Percentiles rank a stretch among this genome's conserved stretches.
Evolutionary conservation across 148 eudicot species (phyloP).

Genomic region (Camellia sinensis): DNA sequence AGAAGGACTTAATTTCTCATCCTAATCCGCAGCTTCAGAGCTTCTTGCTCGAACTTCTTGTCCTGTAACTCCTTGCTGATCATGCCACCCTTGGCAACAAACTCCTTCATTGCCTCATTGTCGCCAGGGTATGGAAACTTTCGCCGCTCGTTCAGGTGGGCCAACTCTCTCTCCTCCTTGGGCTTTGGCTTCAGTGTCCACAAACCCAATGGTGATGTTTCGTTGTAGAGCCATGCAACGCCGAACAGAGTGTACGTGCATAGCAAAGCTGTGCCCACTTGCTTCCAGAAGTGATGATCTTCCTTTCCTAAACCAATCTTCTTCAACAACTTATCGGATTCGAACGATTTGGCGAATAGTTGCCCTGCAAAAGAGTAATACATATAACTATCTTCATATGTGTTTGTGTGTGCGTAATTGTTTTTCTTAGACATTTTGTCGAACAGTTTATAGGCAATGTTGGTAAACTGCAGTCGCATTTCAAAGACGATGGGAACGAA

Average conservation of each 20-base stretch:
- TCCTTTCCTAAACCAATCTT: conserved; percentile 79
- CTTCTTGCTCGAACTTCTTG: conserved; percentile 87
- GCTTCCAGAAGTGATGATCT: conserved; percentile 82
- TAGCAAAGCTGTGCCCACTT: conserved; percentile 69
- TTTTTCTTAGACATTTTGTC: conserved; percentile 32
- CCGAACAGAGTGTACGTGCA: conserved; percentile 79
- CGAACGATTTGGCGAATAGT: conserved; percentile 34
- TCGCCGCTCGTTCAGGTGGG: conserved; percentile 75
- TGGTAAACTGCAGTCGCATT: not conserved
- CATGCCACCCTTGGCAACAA: conserved; percentile 85
- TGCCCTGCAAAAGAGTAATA: conserved; percentile 23
- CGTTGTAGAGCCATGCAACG: conserved; percentile 75
- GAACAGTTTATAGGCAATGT: conserved; percentile 39
- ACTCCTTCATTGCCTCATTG: conserved; percentile 87
- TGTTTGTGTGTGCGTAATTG: not conserved
- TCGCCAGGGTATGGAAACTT: conserved; percentile 92
- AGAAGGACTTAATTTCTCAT: conserved; percentile 86
- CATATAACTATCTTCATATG: too few relatives aligned
- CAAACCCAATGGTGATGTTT: conserved; percentile 92
- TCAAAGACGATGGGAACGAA: not conserved
- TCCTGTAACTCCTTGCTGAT: conserved; percentile 90
- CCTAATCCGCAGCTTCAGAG: conserved; percentile 71
- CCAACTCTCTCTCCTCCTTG: conserved; percentile 84
- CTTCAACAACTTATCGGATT: conserved; percentile 37
- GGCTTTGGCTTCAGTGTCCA: conserved; percentile 87